Base-by-base conservation (phyloP, 2,329 filamentous ascomycete species). In the Diaporthe humulicola region DNA sequence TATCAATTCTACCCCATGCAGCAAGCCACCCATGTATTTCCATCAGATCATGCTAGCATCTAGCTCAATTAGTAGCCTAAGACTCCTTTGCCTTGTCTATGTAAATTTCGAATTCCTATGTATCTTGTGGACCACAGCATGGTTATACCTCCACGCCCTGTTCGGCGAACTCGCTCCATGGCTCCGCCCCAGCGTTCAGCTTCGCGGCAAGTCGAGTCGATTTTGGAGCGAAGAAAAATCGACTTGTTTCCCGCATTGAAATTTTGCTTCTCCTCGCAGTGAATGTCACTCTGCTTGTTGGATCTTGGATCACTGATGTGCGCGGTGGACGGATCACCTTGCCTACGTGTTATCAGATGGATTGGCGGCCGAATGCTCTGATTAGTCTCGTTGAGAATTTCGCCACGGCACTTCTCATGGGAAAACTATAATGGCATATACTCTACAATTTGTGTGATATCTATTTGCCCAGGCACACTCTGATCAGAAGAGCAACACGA, bases 211-310 rank as follows among this genome's bases (percentile, higher is more conserved):
- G 14, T 52, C 12, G 3, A 52, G 12, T 52, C 10, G 14, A 15
- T 52, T 52, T n/a, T 10, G n/a, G 50, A 25, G n/a, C 14, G n/a
- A 52, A 15, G 0, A 4, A 15, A 52, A 28, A 7, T 25, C 3
- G n/a, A 4, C 4, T 0, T 28, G n/a, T 0, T 1, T 15, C 25
- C 5, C 1, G 6, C 33, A 28, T 9, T 3, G n/a, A 52, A 6
- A 4, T 52, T 5, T 12, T 52, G n/a, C n/a, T 4, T 52, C 50
- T 52, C 12, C 15, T 52, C 3, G n/a, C 12, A 14, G 10, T 52
- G n/a, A 25, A 25, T 52, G 7, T 12, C n/a, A 25, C 25, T 12
- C 50, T 28, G 2, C 12, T 15, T n/a, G 8, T 52, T 5, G 14
- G 5, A 52, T 45, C 8, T 52, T 12, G 12, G 12, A 4, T 2